phyloP scores from a whole-genome alignment of 805 yeast species.

The Blastobotrys peoriensis region DNA sequence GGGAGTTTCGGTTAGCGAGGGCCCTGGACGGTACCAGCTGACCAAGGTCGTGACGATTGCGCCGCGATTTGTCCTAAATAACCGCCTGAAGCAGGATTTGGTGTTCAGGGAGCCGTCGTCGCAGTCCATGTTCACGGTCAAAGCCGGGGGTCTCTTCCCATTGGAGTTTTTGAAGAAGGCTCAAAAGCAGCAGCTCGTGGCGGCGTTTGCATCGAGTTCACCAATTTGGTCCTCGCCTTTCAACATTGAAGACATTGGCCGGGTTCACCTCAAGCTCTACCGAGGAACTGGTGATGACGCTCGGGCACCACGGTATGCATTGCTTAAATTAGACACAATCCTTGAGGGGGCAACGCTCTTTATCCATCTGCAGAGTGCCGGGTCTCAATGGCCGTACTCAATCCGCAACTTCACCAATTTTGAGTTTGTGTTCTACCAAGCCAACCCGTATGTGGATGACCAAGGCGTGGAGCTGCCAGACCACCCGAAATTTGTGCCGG shows the following conservation, averaged over 20 bases:
- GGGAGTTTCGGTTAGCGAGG: constrained; percentile 67
- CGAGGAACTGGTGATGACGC: constrained; percentile 38
- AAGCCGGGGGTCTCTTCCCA: constrained; percentile 23
- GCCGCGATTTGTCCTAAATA: constrained; percentile 76
- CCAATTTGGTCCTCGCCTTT: constrained; percentile 86
- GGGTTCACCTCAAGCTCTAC: constrained; percentile 62
- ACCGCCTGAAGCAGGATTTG: constrained; percentile 50
- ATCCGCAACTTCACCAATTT: constrained; percentile 81
- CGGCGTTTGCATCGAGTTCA: constrained; percentile 49
- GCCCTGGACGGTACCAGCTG: constrained; percentile 70
- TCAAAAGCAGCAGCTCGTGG: constrained; percentile 51
- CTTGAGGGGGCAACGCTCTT: constrained; percentile 81
- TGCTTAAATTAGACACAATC: constrained; percentile 65
- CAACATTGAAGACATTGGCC: constrained; percentile 76
- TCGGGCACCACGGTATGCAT: constrained; percentile 37
- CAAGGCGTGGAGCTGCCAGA: constrained; percentile 53
- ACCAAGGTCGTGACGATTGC: constrained; percentile 73
- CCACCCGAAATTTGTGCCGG: constrained; percentile 62
- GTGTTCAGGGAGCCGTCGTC: constrained; percentile 66
- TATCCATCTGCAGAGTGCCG: constrained; percentile 65
- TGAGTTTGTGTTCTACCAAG: constrained; percentile 83
- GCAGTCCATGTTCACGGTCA: constrained; percentile 29
- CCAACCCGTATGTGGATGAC: constrained; percentile 64
- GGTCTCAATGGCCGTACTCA: constrained; percentile 85
- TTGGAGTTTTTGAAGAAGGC: constrained; percentile 50